Percentiles rank a stretch among this genome's conserved stretches.
phyloP scores from a whole-genome alignment of 805 yeast genomes.

The Ogataea parapolymorpha region DNA sequence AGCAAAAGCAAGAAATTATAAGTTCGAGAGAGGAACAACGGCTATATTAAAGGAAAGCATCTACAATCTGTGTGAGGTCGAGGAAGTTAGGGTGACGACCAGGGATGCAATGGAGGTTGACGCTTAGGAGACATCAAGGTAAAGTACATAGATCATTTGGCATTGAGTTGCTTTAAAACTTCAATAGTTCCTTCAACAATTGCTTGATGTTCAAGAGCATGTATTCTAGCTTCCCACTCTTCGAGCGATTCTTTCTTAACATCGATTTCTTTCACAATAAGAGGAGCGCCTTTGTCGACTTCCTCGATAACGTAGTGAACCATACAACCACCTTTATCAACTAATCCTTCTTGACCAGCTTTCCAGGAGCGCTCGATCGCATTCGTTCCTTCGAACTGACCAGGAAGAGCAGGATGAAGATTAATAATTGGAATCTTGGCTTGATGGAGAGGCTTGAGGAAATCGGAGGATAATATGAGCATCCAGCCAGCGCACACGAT shows the following conservation, averaged over 20 bases:
- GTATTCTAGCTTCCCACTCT: conserved; percentile 78
- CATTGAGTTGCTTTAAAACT: conserved; percentile 43
- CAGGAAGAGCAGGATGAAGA: conserved; percentile 95
- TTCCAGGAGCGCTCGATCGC: conserved; percentile 97
- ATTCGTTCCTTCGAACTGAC: conserved; percentile 94
- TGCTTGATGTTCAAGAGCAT: conserved; percentile 79
- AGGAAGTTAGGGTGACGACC: conserved; percentile 37
- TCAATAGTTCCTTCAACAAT: conserved; percentile 86
- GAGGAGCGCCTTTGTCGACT: conserved; percentile 91
- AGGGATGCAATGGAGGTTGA: conserved; percentile 52
- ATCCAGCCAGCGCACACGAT: conserved; percentile 99
- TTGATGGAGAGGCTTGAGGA: conserved; percentile 60
- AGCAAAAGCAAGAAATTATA: conserved; percentile 76
- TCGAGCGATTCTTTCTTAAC: conserved; percentile 72
- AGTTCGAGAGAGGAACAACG: conserved; percentile 91
- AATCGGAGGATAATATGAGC: conserved; percentile 80
- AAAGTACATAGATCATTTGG: conserved; percentile 2
- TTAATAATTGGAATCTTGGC: conserved; percentile 78
- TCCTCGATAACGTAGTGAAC: conserved; percentile 94
- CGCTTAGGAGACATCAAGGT: conserved; percentile 5
- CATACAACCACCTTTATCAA: conserved; percentile 86
- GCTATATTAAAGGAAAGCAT: conserved; percentile 71
- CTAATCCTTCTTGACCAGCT: conserved; percentile 84
- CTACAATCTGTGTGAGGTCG: conserved; percentile 61
- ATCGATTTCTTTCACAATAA: conserved; percentile 75